Percentiles rank a stretch among this genome's conserved stretches.
These are phyloP conservation scores for Picea glauca DNA, from an alignment of 75 land plant genomes.

Conservation along the genomic window DNA sequence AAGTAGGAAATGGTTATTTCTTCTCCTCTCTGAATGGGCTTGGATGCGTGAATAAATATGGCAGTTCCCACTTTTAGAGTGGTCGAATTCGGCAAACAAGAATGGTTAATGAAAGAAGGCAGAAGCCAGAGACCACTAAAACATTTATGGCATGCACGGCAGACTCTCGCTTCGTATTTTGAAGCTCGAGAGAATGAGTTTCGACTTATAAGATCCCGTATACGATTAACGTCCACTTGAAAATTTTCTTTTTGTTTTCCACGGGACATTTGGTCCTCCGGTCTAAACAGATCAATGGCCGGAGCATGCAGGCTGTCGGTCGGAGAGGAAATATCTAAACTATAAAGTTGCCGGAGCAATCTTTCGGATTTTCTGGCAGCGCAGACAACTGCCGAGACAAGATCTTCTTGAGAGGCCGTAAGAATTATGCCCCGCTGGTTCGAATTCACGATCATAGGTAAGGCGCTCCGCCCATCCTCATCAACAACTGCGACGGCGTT, in stretches of 20 bases:
- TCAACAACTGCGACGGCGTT: constrained; percentile 7
- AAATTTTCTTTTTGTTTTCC: too few relatives aligned
- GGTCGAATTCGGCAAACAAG: constrained; percentile 9
- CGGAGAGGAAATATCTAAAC: background rate
- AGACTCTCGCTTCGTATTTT: background rate
- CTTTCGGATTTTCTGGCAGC: background rate
- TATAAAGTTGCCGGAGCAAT: background rate
- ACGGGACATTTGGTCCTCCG: background rate
- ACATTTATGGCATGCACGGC: background rate
- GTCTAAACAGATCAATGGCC: background rate
- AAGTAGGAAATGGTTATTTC: constrained; percentile 13
- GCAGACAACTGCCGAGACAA: background rate
- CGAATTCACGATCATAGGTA: background rate
- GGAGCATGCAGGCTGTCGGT: background rate
- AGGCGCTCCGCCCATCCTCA: background rate
- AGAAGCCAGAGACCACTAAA: constrained; percentile 10
- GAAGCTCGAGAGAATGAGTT: background rate
- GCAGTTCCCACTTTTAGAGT: constrained; percentile 6
- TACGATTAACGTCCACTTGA: too few relatives aligned
- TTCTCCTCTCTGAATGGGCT: background rate
- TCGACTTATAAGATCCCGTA: too few relatives aligned
- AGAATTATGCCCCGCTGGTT: background rate
- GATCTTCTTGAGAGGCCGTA: background rate
- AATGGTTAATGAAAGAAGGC: constrained; percentile 14
- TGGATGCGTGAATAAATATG: constrained; percentile 10